Percentiles rank a stretch among this genome's conserved stretches.
Conservation (phyloP, 2,329 filamentous ascomycete species). For the Colletotrichum agaves region DNA sequence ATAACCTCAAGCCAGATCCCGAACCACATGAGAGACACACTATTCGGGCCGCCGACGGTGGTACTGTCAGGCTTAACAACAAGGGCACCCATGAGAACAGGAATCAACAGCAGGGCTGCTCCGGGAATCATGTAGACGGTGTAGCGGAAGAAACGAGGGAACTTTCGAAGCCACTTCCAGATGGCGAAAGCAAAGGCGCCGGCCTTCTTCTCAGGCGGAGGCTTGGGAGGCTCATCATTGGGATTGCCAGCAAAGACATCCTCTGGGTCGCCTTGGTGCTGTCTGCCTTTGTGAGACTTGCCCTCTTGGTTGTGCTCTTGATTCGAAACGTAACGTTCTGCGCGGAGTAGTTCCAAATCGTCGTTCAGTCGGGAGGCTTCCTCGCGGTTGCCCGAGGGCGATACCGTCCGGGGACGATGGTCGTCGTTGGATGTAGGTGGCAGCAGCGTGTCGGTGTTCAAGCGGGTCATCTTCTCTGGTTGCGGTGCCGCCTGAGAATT, state of each 20-base stretch:
- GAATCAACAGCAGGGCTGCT: slow-evolving; percentile 56
- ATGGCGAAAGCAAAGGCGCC: slow-evolving; percentile 47
- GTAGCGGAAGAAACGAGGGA: slow-evolving; percentile 62
- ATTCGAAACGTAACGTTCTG: slow-evolving; percentile 58
- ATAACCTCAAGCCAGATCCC: slow-evolving; percentile 94
- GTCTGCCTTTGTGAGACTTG: slow-evolving; percentile 45
- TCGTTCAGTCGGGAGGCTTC: slow-evolving; percentile 55
- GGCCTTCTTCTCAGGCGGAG: slow-evolving; percentile 37
- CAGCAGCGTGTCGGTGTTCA: slow-evolving; percentile 24
- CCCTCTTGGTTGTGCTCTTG: slow-evolving; percentile 49
- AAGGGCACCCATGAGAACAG: slow-evolving; percentile 56
- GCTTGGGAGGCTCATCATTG: slow-evolving; percentile 19
- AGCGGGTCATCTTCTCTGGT: slow-evolving; percentile 9
- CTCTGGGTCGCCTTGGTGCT: slow-evolving; percentile 51
- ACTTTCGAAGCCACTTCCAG: slow-evolving; percentile 58
- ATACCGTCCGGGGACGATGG: slow-evolving; percentile 2
- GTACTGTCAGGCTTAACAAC: slow-evolving; percentile 51
- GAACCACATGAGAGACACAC: slow-evolving; percentile 87
- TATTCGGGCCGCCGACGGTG: slow-evolving; percentile 73
- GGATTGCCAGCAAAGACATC: slow-evolving; percentile 55
- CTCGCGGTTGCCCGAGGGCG: slow-evolving; percentile 41
- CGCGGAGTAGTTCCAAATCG: slow-evolving; percentile 60
- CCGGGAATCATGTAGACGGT: slow-evolving; percentile 60
- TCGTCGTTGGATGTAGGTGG: slow-evolving; percentile 3
- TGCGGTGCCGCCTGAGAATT: slow-evolving; percentile 15